Percentiles rank a stretch among this genome's conserved stretches.
Evolutionary conservation across 306 rosid genomes (phyloP).

Genomic region (Cucumis cinereus): DNA sequence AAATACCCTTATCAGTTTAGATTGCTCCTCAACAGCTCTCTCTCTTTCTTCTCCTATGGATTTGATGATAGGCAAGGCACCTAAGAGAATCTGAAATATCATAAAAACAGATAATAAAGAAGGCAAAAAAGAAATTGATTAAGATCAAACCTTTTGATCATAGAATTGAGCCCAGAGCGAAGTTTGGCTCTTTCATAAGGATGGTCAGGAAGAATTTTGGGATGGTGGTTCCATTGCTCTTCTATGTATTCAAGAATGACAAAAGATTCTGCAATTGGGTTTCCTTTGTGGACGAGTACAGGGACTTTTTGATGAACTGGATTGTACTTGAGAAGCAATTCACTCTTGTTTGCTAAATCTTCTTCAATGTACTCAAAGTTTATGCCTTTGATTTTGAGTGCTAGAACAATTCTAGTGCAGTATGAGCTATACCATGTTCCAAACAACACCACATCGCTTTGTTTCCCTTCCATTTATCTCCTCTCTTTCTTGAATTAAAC

Average conservation of each 20-base stretch:
- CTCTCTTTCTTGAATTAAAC: no score
- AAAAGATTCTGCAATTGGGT: conserved; percentile 21
- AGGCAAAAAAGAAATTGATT: no score
- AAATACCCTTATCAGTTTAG: conserved; percentile 13
- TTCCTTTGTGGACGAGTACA: conserved; percentile 30
- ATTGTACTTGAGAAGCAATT: no score
- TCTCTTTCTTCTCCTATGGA: conserved; percentile 22
- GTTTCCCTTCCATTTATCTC: no score
- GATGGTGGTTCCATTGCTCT: conserved; percentile 21
- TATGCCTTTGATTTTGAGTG: no score
- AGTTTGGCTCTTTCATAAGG: conserved; percentile 25
- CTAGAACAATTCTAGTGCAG: no score
- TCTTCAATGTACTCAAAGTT: no score
- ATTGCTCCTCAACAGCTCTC: conserved; percentile 14
- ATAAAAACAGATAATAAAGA: not conserved
- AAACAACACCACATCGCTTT: no score
- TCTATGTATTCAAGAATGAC: conserved; percentile 33
- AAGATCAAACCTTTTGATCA: conserved; percentile 13
- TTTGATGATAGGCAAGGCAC: not conserved
- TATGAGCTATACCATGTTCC: no score
- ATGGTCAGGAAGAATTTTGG: conserved; percentile 23
- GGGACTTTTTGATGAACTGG: conserved; percentile 15
- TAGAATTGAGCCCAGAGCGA: conserved; percentile 25
- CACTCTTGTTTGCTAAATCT: no score
- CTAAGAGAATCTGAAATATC: conserved; percentile 5